These are phyloP conservation scores for Gossypium longicalyx DNA, from an alignment of 345 rosid genomes.

Conservation along the genomic window DNA sequence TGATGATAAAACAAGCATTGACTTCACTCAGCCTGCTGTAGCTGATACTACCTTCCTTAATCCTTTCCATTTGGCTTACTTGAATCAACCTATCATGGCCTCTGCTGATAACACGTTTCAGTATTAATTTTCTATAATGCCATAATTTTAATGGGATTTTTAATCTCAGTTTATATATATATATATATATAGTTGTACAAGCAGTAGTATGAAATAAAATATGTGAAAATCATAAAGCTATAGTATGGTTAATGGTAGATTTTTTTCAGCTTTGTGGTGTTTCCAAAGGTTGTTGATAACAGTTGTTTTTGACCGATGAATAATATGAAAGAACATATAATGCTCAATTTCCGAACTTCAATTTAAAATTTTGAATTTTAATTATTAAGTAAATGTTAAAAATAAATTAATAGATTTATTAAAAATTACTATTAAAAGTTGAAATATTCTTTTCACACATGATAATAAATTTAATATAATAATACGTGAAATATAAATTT, in stretches of 20 bases:
- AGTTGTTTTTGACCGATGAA: neutral
- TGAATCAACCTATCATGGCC: constrained; percentile 72
- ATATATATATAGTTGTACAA: neutral
- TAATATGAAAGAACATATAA: no score
- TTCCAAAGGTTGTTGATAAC: neutral
- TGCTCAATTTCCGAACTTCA: neutral
- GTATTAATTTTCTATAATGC: constrained; percentile 27
- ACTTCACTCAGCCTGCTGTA: neutral
- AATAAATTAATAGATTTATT: no score
- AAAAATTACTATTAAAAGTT: no score
- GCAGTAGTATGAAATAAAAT: neutral
- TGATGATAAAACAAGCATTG: neutral
- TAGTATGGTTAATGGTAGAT: neutral
- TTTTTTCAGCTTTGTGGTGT: neutral
- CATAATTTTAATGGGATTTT: neutral
- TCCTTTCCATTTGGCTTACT: constrained; percentile 39
- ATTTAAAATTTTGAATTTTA: no score
- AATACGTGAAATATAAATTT: no score
- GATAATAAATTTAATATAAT: no score
- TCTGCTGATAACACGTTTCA: constrained; percentile 53
- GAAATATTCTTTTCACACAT: no score
- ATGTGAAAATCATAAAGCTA: neutral
- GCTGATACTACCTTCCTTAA: constrained; percentile 23
- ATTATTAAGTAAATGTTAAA: no score
- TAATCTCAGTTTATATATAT: neutral